A percentile compares a stretch with the other conserved stretches of the same genome.
These are phyloP conservation scores for Thecaphora thlaspeos DNA, from an alignment of 1,284 basidiomycete genomes.

Conservation along the genomic window DNA sequence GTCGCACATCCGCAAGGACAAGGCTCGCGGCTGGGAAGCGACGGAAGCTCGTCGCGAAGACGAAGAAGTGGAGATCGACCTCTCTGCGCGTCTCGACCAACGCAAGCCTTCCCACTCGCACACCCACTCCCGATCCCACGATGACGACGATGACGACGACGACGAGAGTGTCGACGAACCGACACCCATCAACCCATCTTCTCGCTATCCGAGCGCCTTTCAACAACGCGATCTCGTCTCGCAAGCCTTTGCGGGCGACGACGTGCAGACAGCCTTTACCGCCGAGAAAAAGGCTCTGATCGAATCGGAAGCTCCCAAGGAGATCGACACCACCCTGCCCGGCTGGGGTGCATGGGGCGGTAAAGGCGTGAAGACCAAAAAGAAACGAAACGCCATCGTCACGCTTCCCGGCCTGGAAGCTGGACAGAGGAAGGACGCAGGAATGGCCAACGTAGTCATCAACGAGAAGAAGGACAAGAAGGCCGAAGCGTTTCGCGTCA, in stretches of 20 bases:
- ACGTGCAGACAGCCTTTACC: conserved; percentile 85
- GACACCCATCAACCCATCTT: no score
- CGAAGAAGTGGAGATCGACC: conserved; percentile 16
- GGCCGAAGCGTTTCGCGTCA: conserved; percentile 79
- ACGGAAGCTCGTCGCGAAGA: conserved; percentile 15
- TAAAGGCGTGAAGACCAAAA: conserved; percentile 63
- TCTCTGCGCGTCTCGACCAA: conserved; percentile 2
- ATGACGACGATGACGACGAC: conserved; percentile 17
- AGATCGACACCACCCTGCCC: conserved; percentile 84
- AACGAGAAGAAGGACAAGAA: conserved; percentile 93
- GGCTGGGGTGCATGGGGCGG: conserved; percentile 98
- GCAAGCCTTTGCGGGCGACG: conserved; percentile 91
- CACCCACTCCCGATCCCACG: no score
- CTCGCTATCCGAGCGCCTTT: conserved; percentile 4
- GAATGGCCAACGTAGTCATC: conserved; percentile 84
- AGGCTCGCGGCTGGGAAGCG: conserved; percentile 16
- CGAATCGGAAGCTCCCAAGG: conserved; percentile 75
- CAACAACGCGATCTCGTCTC: conserved; percentile 85
- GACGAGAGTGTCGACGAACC: conserved; percentile 14
- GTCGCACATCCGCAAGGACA: conserved; percentile 22
- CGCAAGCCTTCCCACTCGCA: no score
- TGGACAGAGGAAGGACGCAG: conserved; percentile 74
- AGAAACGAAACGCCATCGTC: conserved; percentile 1
- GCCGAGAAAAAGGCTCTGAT: conserved; percentile 77
- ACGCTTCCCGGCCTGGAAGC: conserved; percentile 68